Percentiles rank a stretch among this genome's conserved stretches.
Evolutionary conservation across 2,329 filamentous ascomycete genomes (phyloP).

Genomic region (Colletotrichum lentis): DNA sequence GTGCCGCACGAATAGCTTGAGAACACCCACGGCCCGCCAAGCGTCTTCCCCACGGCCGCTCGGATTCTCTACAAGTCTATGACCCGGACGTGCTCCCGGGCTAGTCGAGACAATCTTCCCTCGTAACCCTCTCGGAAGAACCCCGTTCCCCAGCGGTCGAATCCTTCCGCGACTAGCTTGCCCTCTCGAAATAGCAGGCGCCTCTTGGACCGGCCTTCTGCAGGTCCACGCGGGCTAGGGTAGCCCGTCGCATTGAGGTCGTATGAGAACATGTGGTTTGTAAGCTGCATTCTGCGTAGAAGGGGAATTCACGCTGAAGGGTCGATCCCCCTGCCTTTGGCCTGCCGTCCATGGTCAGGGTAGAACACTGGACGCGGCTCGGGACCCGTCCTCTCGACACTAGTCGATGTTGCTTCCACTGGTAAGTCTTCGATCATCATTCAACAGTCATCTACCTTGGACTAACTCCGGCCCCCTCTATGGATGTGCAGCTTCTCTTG

Average conservation of each 20-base stretch:
- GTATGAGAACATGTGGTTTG: background rate
- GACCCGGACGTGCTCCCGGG: conserved; percentile 6
- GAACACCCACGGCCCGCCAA: conserved; percentile 8
- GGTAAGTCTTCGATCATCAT: background rate
- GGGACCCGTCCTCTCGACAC: background rate
- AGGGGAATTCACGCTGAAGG: background rate
- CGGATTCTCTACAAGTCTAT: conserved; percentile 2
- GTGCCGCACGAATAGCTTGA: conserved; percentile 1
- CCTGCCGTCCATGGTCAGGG: background rate
- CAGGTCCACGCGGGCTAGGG: background rate
- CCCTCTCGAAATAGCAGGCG: conserved; percentile 13
- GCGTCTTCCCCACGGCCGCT: conserved; percentile 21
- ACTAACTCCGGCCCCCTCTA: background rate
- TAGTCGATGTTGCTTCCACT: background rate
- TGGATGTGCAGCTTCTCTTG: background rate
- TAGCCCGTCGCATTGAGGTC: no score
- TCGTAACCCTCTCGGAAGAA: conserved; percentile 12
- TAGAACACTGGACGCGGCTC: background rate
- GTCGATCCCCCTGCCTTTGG: background rate
- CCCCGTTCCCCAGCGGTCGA: background rate
- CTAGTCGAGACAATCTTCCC: conserved; percentile 16
- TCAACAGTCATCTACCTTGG: background rate
- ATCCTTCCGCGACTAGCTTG: conserved; percentile 6
- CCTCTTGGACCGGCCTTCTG: background rate
- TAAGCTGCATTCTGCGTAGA: background rate